These are phyloP conservation scores for Moesziomyces parantarcticus DNA, from an alignment of 1,284 basidiomycete genomes.

Conservation along the genomic window DNA sequence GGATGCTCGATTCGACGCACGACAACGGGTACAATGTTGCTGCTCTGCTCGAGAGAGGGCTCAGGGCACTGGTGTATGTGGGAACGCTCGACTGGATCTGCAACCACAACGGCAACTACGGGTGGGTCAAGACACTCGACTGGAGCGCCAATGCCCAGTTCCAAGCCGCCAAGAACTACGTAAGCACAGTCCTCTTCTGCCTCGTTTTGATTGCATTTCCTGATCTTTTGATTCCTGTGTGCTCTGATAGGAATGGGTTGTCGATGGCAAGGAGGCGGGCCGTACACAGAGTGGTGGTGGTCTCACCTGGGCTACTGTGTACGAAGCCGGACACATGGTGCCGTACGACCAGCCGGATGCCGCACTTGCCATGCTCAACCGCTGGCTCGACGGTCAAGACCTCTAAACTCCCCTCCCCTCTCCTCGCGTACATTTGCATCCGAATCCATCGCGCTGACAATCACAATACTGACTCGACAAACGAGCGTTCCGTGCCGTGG, in stretches of 20 bases:
- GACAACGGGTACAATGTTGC: conserved; percentile 72
- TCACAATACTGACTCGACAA: no score
- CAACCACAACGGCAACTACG: conserved; percentile 55
- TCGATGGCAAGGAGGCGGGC: conserved; percentile 46
- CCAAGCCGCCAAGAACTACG: conserved; percentile 34
- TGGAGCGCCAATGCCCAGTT: conserved; percentile 30
- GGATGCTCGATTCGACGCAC: conserved; percentile 28
- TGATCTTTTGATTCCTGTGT: background rate
- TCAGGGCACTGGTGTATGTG: conserved; percentile 79
- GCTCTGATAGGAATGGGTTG: conserved; percentile 28
- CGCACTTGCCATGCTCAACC: conserved; percentile 58
- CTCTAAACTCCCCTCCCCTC: conserved; percentile 12
- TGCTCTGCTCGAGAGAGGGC: conserved; percentile 78
- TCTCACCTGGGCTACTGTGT: conserved; percentile 53
- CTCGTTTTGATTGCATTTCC: background rate
- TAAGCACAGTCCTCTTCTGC: conserved; percentile 1
- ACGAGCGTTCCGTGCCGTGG: no score
- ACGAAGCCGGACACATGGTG: conserved; percentile 59
- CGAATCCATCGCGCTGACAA: no score
- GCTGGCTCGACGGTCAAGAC: conserved; percentile 61
- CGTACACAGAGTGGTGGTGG: conserved; percentile 37
- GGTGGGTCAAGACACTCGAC: conserved; percentile 44
- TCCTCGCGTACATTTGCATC: background rate
- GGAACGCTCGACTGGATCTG: conserved; percentile 70
- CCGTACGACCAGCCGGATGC: conserved; percentile 55